Base-by-base conservation (phyloP, 768 basidiomycete genomes). In the Strobilomyces confusus region DNA sequence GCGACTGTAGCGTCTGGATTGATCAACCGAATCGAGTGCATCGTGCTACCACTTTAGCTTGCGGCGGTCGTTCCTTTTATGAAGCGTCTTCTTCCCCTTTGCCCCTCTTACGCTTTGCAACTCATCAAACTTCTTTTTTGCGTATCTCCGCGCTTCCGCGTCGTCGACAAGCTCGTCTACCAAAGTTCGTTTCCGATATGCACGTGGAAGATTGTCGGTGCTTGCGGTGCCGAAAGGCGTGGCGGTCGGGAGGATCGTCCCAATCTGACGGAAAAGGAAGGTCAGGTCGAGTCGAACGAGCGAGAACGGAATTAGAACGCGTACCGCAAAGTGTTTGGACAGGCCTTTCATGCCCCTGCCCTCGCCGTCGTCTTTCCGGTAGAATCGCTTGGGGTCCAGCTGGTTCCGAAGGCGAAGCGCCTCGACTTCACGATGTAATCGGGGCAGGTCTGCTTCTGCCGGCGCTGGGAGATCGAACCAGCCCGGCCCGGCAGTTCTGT, bases 401-500 rank as follows among this genome's bases (percentile, higher is more conserved):
- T 92, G 87, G 65, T 92, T 92, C 46, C 87, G 82, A 44, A 97
- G 73, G 29, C 92, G 86, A 51, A 95, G 74, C 0, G 94, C 87
- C 66, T 95, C 89, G 12, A 92, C 86, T 73, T 97, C 92, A 48
- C 88, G 86, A 62, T 92, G 73, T 37, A 94, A 70, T 34, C 83
- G 79, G 33, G 91, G 89, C 15, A 91, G 74, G 55, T 93, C 90
- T 13, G 87, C 82, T 60, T 89, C 87, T 14, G 81, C 69, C 20
- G 92, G 92, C 17, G 88, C 86, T 19, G 92, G 90, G 50, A 95
- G 77, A 68, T 94, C 89, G 66, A 92, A 94, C 92, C 92, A 95
- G 51, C 80, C 79, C 42, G 83, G 78, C 0, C 92, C 92, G 5
- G 91, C 80, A 1, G 90, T 93, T 60, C 79, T 77, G 26, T 78